Base-by-base conservation (phyloP, 1,284 basidiomycete genomes). In the Chondrostereum purpureum region DNA sequence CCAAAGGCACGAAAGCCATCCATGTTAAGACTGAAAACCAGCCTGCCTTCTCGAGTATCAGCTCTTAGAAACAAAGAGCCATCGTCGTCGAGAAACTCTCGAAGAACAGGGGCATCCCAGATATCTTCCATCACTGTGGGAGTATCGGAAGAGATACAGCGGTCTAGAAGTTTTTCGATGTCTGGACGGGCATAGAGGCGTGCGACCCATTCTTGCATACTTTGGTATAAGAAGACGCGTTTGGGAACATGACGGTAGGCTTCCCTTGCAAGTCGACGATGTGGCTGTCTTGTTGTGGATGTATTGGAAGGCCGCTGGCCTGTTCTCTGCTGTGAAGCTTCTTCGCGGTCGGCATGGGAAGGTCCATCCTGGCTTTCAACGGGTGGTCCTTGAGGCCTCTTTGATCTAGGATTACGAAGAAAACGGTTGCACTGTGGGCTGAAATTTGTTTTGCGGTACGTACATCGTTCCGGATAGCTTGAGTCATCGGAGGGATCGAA, bases 1-100 rank as follows among this genome's bases (percentile, higher is more conserved):
- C 47, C 40, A 0, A 52, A 52, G 0, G 67, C 66, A 45, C 70
- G 70, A 53, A 73, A 72, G 43, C 58, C 66, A 43, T 73, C 63
- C 2, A 66, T 37, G 23, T 50, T 55, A 1, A 72, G 52, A 20
- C 53, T 53, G 43, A 66, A 64, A 5, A 52, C 43, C 42, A 61
- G 46, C 33, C 57, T 44, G 39, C 45, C 46, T 45, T 53, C 39
- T 2, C 35, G 44, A 46, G 48, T 13, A 51, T 4, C 3, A 2
- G 6, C 13, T 3, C 20, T 18, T 14, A 19, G 2, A 6, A 39
- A 39, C 14, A 18, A 18, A 3, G 13, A 12, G 12, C 18, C 18
- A 39, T 39, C 8, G 6, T 12, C 12, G 13, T 18, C 37, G n/a
- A 14, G 14, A 19, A 39, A 18, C 4, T 39, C 37, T 12, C 18